Conservation (phyloP, 805 yeast genomes). For the Schwanniomyces vanrijiae region DNA sequence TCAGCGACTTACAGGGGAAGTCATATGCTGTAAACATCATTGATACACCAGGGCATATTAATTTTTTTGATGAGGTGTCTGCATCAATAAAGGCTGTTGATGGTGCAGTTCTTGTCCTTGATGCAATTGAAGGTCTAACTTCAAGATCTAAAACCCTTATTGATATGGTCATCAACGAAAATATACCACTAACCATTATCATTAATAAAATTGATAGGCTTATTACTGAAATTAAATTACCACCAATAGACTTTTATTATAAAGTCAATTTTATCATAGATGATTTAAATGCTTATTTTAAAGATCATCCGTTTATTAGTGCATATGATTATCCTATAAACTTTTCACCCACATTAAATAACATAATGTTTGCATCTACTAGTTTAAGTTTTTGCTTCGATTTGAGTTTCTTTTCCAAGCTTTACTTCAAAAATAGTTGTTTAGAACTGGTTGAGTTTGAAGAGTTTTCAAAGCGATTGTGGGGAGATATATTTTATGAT, state of each 20-base stretch:
- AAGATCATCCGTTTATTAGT: slow-evolving; percentile 25
- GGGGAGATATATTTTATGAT: slow-evolving; percentile 75
- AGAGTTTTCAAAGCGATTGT: slow-evolving; percentile 54
- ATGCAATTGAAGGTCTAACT: slow-evolving; percentile 80
- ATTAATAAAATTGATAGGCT: slow-evolving; percentile 84
- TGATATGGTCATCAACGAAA: slow-evolving; percentile 48
- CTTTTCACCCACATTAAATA: slow-evolving; percentile 62
- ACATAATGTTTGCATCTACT: slow-evolving; percentile 76
- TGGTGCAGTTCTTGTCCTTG: slow-evolving; percentile 70
- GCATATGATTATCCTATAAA: slow-evolving; percentile 24
- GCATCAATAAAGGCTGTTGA: slow-evolving; percentile 62
- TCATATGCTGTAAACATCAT: slow-evolving; percentile 63
- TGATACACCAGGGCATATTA: slow-evolving; percentile 92
- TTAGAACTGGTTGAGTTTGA: slow-evolving; percentile 17
- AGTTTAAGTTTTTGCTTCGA: slow-evolving; percentile 64
- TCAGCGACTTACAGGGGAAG: slow-evolving; percentile 49
- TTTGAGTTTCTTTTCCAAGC: slow-evolving; percentile 58
- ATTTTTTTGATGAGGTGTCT: slow-evolving; percentile 75
- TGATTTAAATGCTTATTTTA: slow-evolving; percentile 58
- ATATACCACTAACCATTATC: slow-evolving; percentile 57
- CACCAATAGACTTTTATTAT: slow-evolving; percentile 70
- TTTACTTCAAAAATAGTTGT: slow-evolving; percentile 33
- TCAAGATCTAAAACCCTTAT: slow-evolving; percentile 52
- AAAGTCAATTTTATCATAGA: slow-evolving; percentile 64
- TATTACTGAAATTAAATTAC: slow-evolving; percentile 73